A percentile compares a stretch with the other conserved stretches of the same genome.
Conservation (phyloP, 495 filamentous ascomycete species). For the Rhypophila decipiens region DNA sequence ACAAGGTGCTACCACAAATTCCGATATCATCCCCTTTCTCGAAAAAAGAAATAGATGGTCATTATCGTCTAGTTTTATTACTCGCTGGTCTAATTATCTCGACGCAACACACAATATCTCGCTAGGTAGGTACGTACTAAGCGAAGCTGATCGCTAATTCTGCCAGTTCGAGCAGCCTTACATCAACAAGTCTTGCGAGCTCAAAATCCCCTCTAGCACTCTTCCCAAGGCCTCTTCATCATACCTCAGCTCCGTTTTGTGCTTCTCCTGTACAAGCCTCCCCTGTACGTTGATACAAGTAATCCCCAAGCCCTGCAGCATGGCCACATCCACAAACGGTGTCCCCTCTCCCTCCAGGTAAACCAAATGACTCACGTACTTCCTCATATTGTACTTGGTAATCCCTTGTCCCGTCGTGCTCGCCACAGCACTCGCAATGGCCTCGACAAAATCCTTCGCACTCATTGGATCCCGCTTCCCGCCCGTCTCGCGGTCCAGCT, state of each 20-base stretch:
- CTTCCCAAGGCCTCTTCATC: conserved; percentile 69
- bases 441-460: conserved; percentile 71
- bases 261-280: conserved; percentile 40
- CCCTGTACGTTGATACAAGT: conserved; percentile 73
- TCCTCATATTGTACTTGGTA: conserved; percentile 22
- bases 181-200: conserved; percentile 35
- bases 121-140: no score
- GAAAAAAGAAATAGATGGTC: no score
- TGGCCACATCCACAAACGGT: conserved; percentile 62
- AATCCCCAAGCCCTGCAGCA: conserved; percentile 62
- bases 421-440: conserved; percentile 62
- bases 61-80: no score
- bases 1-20: no score
- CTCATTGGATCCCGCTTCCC: conserved; percentile 52
- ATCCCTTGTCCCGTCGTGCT: conserved; percentile 31
- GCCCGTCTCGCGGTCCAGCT: conserved; percentile 78
- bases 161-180: no score
- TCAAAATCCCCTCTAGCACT: conserved; percentile 73
- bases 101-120: no score
- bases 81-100: no score
- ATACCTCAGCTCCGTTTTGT: conserved; percentile 55
- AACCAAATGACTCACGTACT: conserved; percentile 78
- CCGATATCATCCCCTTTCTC: no score
- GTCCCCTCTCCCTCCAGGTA: conserved; percentile 59
- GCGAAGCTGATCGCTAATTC: no score